Base-by-base conservation (phyloP, 2,329 filamentous ascomycete species). In the Colletotrichum sp. region DNA sequence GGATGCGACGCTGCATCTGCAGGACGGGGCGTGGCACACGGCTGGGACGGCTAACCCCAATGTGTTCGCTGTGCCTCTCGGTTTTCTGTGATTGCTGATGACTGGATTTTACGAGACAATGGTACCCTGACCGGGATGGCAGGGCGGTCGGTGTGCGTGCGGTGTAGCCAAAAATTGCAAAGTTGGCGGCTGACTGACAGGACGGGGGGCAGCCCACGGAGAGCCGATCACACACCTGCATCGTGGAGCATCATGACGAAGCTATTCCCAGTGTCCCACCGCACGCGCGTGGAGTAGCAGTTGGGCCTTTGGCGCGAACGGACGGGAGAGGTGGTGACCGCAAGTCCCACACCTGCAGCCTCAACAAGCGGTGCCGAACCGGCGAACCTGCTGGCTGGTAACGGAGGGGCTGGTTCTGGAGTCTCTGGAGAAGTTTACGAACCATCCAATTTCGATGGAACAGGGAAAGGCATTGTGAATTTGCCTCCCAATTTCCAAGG, bases 1-100 rank as follows among this genome's bases (percentile, higher is more conserved):
- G 13, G 73, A 75, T 75, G 69, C 73, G 63, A 72, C 73, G 63
- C 69, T 72, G 72, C 72, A 75, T 65, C 68, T 71, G 72, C 68
- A 66, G 67, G 60, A 71, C 10, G n/a, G 30, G 36, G 59, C 18
- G 52, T 24, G 62, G 30, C 57, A 52, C 62, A 67, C 70, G 49
- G 70, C 70, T 72, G 44, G 32, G 60, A 71, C 69, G 69, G 60
- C 30, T 59, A 64, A 36, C 39, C 59, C 69, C 49, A 18, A 32
- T 28, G 52, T 57, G 52, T 57, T 62, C 18, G 39, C 66, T 60
- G 52, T 69, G 49, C 52, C 66, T 69, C 66, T 66, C 65, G 44
- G 44, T 66, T 66, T 8, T 18, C 12, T 6, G 34, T 34, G 39
- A 49, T 60, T 28, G 65, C 21, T 55, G 30, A 39, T 44, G 36